A percentile compares a stretch with the other conserved stretches of the same genome.
Conservation (phyloP, 768 basidiomycete genomes). For the Suillus cothurnatus region DNA sequence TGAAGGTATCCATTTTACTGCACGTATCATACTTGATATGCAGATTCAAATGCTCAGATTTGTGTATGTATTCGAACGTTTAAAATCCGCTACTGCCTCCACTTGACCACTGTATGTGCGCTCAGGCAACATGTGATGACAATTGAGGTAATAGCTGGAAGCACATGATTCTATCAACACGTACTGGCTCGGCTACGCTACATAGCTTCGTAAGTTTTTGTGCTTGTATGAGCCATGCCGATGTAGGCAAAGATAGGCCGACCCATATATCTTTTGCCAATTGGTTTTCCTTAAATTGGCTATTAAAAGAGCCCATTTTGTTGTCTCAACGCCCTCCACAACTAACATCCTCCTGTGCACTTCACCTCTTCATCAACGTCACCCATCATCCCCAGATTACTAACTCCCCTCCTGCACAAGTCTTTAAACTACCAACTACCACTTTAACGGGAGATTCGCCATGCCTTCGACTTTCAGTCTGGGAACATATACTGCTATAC, state of each 20-base stretch:
- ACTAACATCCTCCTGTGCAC: neutral
- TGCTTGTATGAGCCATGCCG: neutral
- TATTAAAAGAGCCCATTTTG: neutral
- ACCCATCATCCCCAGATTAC: neutral
- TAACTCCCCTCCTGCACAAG: neutral
- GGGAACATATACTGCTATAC: neutral
- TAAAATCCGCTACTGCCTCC: neutral
- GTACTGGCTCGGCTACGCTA: no score
- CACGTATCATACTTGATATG: neutral
- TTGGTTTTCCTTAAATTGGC: no score
- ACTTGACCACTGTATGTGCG: neutral
- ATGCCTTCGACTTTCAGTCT: neutral
- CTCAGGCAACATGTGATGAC: neutral
- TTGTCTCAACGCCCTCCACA: neutral
- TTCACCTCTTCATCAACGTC: neutral
- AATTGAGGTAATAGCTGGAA: neutral
- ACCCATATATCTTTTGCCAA: neutral
- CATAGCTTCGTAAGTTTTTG: neutral
- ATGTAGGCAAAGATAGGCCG: neutral
- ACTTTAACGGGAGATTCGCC: neutral
- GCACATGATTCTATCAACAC: neutral
- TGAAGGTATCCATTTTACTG: neutral
- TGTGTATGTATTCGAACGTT: neutral
- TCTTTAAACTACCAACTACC: neutral
- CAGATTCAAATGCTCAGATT: neutral